phyloP scores from a whole-genome alignment of 2,329 filamentous ascomycete species.

The Dactylellina cionopaga region DNA sequence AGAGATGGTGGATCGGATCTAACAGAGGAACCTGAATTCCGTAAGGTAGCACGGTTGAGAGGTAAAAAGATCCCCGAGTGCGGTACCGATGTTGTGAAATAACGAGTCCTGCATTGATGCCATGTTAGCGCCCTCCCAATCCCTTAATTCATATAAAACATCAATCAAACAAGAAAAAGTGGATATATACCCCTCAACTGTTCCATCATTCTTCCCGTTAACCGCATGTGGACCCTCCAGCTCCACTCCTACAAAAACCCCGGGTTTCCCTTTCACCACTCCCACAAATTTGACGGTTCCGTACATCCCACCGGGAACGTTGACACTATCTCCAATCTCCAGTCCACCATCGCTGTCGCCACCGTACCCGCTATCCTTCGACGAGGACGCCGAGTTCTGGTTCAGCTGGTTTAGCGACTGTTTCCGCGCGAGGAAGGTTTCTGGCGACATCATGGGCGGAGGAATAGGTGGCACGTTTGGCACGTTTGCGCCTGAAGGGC shows the following conservation, averaged over 20 bases:
- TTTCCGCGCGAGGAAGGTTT: conserved; percentile 71
- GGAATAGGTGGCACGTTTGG: conserved; percentile 65
- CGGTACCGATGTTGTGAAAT: conserved; percentile 81
- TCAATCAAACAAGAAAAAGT: background rate
- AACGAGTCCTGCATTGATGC: conserved; percentile 65
- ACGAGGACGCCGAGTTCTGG: conserved; percentile 67
- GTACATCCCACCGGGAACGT: conserved; percentile 92
- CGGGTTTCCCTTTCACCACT: conserved; percentile 85
- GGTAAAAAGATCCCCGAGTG: conserved; percentile 95
- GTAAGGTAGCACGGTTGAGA: conserved; percentile 78
- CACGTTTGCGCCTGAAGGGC: conserved; percentile 57
- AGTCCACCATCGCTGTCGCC: conserved; percentile 67
- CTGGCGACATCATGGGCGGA: conserved; percentile 64
- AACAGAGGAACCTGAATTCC: conserved; percentile 67
- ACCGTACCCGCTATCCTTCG: conserved; percentile 61
- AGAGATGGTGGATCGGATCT: conserved; percentile 49
- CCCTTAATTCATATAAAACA: conserved; percentile 32
- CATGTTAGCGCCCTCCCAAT: conserved; percentile 3
- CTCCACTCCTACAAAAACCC: conserved; percentile 91
- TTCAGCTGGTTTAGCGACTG: conserved; percentile 76
- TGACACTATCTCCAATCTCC: conserved; percentile 82
- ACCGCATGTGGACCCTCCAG: conserved; percentile 80
- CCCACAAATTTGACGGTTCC: conserved; percentile 91
- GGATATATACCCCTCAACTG: conserved; percentile 83
- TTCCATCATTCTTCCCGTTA: conserved; percentile 92